Conservation (phyloP, 768 basidiomycete species). For the Cytidiella melzeri region DNA sequence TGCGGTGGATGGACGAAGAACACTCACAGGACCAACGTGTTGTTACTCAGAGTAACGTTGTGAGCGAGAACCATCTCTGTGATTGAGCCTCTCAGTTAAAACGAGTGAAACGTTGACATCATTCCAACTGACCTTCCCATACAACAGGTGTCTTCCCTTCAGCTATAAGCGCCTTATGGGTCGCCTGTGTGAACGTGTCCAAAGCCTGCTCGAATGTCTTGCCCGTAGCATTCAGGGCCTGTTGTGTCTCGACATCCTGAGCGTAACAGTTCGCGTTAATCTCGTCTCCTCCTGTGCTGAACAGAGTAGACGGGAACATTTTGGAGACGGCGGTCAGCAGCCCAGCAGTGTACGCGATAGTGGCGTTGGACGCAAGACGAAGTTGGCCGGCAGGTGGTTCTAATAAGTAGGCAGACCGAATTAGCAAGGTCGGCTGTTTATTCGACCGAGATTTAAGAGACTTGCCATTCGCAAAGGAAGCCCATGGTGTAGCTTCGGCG, state of each 20-base stretch:
- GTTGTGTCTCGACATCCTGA: conserved; percentile 29
- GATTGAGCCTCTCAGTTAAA: not conserved
- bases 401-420: not conserved
- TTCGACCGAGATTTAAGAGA: not conserved
- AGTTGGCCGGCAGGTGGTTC: conserved; percentile 46
- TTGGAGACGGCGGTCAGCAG: conserved; percentile 26
- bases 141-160: conserved; percentile 43
- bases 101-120: not conserved
- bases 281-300: conserved; percentile 44
- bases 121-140: conserved; percentile 29
- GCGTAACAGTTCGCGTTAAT: conserved; percentile 34
- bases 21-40: conserved; percentile 51
- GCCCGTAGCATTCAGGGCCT: conserved; percentile 23
- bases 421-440: not conserved
- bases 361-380: conserved; percentile 29
- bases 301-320: conserved; percentile 26
- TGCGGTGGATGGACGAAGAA: conserved; percentile 3
- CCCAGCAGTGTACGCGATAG: conserved; percentile 26
- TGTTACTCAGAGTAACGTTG: conserved; percentile 28
- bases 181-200: conserved; percentile 27
- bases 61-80: conserved; percentile 33
- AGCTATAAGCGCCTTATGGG: conserved; percentile 24
- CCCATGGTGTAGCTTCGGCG: conserved; percentile 28
- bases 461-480: conserved; percentile 27
- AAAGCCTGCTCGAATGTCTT: conserved; percentile 37